phyloP scores from a whole-genome alignment of 495 filamentous ascomycete species.

The Penicillium desertorum region DNA sequence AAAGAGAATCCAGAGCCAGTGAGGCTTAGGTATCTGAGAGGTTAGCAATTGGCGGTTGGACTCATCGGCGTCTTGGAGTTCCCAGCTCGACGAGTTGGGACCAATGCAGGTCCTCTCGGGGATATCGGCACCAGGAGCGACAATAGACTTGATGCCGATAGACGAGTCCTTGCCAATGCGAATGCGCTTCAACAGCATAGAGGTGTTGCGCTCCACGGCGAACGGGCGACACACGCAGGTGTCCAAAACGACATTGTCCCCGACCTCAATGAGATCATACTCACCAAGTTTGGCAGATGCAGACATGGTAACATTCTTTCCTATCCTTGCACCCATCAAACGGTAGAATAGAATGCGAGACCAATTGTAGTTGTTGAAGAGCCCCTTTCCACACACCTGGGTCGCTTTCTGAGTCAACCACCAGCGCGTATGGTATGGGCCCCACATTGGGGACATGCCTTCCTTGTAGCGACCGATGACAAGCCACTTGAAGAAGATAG shows the following conservation, averaged over 20 bases:
- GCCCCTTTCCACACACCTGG: conserved; percentile 38
- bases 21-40: conserved; percentile 32
- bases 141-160: conserved; percentile 37
- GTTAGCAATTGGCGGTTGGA: conserved; percentile 35
- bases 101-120: conserved; percentile 44
- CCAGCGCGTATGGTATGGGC: conserved; percentile 48
- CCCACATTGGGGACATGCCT: conserved; percentile 51
- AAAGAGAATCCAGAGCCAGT: conserved; percentile 33
- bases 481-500: conserved; percentile 44
- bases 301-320: conserved; percentile 36
- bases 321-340: conserved; percentile 43
- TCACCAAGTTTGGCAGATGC: conserved; percentile 40
- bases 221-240: conserved; percentile 43
- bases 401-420: conserved; percentile 48
- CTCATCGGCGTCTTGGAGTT: conserved; percentile 39
- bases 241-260: conserved; percentile 39
- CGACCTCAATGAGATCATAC: conserved; percentile 46
- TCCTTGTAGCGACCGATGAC: conserved; percentile 44
- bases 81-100: conserved; percentile 49
- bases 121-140: conserved; percentile 43
- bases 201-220: conserved; percentile 46
- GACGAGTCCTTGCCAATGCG: conserved; percentile 35
- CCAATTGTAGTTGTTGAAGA: conserved; percentile 33
- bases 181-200: conserved; percentile 47
- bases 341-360: conserved; percentile 41